Evolutionary conservation across 441 rosid species (phyloP).

Genomic region (Gossypium aridum): DNA sequence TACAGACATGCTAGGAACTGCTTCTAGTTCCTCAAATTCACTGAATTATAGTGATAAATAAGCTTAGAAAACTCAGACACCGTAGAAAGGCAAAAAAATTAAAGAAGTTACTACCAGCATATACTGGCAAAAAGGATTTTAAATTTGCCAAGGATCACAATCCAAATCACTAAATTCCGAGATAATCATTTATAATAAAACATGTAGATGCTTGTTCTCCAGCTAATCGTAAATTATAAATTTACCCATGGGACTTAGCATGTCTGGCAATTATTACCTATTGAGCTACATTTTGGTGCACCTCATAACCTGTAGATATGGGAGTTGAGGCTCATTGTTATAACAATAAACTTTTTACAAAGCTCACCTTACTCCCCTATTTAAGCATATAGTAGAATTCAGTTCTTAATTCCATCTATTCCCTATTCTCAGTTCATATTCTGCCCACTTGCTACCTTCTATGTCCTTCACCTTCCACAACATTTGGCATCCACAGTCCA

Average conservation of each 20-base stretch:
- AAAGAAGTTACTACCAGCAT: neutral
- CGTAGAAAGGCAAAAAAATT: neutral
- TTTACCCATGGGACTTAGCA: neutral
- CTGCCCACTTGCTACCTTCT: neutral
- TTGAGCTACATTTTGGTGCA: neutral
- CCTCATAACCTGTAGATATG: neutral
- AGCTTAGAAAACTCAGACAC: neutral
- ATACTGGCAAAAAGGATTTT: neutral
- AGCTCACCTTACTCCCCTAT: neutral
- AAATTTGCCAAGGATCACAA: neutral
- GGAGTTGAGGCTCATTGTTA: neutral
- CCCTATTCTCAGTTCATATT: neutral
- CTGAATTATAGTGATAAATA: slow-evolving; percentile 21
- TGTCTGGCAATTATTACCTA: neutral
- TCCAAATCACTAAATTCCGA: neutral
- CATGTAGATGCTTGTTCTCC: neutral
- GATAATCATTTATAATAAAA: neutral
- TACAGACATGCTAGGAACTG: slow-evolving; percentile 49
- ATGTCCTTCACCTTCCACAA: neutral
- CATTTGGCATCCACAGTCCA: neutral
- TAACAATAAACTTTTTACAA: neutral
- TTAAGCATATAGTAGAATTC: neutral
- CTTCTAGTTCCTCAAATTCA: slow-evolving; percentile 74
- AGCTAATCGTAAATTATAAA: neutral
- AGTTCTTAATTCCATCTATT: neutral